Base-by-base conservation (phyloP, 1,139 yeast species). In the Lodderomyces pseudojiufengensis region DNA sequence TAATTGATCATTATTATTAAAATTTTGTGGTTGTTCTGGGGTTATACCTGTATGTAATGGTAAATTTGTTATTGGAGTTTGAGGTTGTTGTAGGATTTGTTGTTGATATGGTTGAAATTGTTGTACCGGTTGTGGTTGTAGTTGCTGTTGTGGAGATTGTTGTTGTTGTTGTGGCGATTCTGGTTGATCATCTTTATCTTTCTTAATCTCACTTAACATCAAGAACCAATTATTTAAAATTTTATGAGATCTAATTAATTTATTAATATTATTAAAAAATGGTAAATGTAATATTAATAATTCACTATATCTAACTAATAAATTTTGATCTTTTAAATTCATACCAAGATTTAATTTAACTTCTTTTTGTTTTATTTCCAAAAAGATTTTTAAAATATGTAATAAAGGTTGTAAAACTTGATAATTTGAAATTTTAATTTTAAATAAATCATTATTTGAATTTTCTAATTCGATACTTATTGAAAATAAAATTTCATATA, bases 381-480 rank as follows among this genome's bases (percentile, higher is more conserved):
- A 49, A 14, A 53, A 49, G 10, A 61, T 48, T 41, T 59, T 62
- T 29, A 65, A 45, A 15, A 64, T 42, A 38, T 64, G 70, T 15
- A 65, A 46, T 31, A 65, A 48, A 26, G 64, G 69, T 22, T 65
- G 67, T 14, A 63, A 45, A 18, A 63, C 39, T 38, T 64, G 67
- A 44, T 56, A 61, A 40, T 63, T 64, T 26, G 65, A 55, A 43
- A 64, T 51, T 35, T 59, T 58, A 3, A 63, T 49, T 36, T 59
- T 57, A 38, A 58, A 52, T 22, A 55, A 38, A 29, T 61, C 64
- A 31, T 50, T 50, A 40, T 54, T 55, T 4, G 50, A 48, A 5
- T 9, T 15, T n/a, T 48, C 47, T 24, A 65, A 47, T 11, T 48
- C 37, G 4, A 41, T 31, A 39, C 55, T 60, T 28, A 61, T 49